Percentiles rank a stretch among this genome's conserved stretches.
phyloP scores from a whole-genome alignment of 768 basidiomycete genomes.

The Trametes cingulata region DNA sequence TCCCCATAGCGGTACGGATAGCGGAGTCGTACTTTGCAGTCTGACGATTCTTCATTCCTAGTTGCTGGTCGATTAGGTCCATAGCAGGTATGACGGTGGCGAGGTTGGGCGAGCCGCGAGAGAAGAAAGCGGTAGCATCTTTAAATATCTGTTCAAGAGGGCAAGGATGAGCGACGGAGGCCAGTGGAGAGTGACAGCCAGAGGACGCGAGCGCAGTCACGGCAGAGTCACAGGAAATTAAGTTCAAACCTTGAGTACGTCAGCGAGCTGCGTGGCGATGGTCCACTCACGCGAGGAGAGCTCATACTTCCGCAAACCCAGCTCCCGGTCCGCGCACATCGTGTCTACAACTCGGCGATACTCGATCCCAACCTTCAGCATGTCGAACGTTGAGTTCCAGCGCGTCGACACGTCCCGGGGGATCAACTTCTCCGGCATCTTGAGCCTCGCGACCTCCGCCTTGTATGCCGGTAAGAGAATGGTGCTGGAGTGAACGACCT shows the following conservation, averaged over 20 bases:
- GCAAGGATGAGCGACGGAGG: neutral
- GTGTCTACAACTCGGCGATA: neutral
- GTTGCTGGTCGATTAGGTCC: constrained; percentile 32
- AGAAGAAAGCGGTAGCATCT: constrained; percentile 30
- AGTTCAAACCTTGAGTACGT: constrained; percentile 24
- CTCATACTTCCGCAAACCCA: constrained; percentile 8
- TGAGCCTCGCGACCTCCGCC: neutral
- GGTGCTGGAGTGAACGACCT: constrained; percentile 15
- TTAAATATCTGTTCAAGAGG: constrained; percentile 21
- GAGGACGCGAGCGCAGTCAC: neutral
- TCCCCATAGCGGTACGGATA: neutral
- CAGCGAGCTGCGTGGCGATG: constrained; percentile 15
- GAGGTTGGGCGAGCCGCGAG: constrained; percentile 25
- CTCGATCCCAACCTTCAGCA: neutral
- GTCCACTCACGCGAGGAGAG: constrained; percentile 19
- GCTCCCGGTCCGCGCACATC: neutral
- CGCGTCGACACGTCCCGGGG: neutral
- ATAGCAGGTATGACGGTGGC: constrained; percentile 31
- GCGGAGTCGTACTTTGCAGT: neutral
- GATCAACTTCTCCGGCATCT: neutral
- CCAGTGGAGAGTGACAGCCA: neutral
- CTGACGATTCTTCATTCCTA: neutral
- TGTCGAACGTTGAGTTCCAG: constrained; percentile 15
- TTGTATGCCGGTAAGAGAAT: constrained; percentile 9
- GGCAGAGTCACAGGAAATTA: neutral